These are phyloP conservation scores for Syzygium syzygioides DNA, from an alignment of 441 rosid species.

Conservation along the genomic window DNA sequence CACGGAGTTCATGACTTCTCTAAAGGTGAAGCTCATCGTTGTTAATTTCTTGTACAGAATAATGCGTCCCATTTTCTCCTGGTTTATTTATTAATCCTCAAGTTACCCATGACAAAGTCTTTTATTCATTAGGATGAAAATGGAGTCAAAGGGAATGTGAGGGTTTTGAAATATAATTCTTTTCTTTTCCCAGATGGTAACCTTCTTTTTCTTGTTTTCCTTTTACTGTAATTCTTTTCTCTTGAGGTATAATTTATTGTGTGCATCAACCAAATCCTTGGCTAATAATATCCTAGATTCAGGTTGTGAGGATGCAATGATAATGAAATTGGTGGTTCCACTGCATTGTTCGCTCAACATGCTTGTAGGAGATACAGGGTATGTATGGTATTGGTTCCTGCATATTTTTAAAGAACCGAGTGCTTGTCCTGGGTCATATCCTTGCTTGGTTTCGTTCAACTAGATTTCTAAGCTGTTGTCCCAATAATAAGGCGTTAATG, in stretches of 20 bases:
- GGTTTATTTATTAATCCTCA: background rate
- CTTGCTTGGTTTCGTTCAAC: background rate
- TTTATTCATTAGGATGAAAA: conserved; percentile 32
- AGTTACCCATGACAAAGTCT: background rate
- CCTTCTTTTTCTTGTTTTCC: background rate
- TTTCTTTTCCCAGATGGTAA: conserved; percentile 71
- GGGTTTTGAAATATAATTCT: conserved; percentile 56
- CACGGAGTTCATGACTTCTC: conserved; percentile 41
- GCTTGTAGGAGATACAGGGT: conserved; percentile 97
- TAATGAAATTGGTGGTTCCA: conserved; percentile 48
- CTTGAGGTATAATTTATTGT: background rate
- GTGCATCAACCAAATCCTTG: background rate
- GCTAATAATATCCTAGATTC: conserved; percentile 5
- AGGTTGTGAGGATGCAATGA: conserved; percentile 37
- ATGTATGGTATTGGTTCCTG: background rate
- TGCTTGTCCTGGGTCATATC: too few relatives aligned
- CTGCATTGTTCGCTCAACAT: conserved; percentile 72
- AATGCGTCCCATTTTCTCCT: background rate
- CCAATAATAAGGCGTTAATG: background rate
- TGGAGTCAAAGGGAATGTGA: conserved; percentile 31
- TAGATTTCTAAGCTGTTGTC: background rate
- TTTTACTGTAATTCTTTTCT: background rate
- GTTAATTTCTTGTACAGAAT: background rate
- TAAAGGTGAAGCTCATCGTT: conserved; percentile 36
- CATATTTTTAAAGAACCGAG: background rate